Conservation (phyloP, 2,329 filamentous ascomycete genomes). For the Herpotrichia juniperi region DNA sequence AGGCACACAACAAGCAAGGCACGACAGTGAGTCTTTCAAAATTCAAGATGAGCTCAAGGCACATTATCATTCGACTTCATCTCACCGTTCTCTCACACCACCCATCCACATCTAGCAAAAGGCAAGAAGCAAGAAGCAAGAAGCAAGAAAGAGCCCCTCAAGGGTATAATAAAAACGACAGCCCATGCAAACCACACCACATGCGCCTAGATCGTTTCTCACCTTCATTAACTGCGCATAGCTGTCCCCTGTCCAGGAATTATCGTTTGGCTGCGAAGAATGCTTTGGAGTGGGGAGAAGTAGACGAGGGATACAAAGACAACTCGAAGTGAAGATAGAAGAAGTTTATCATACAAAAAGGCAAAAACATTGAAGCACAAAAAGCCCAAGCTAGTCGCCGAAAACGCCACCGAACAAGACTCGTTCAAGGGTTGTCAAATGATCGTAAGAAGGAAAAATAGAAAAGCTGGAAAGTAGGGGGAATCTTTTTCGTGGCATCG, state of each 20-base stretch:
- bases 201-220: background rate
- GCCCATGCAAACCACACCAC: background rate
- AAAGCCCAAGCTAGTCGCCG: background rate
- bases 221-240: background rate
- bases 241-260: background rate
- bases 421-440: background rate
- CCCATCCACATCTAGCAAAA: background rate
- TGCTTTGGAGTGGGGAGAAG: too few relatives aligned
- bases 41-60: background rate
- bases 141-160: slow-evolving; percentile 18
- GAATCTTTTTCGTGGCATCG: slow-evolving; percentile 12
- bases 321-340: background rate
- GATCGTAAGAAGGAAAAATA: slow-evolving; percentile 2
- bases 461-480: background rate
- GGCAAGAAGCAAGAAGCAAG: background rate
- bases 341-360: slow-evolving; percentile 21
- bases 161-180: slow-evolving; percentile 30
- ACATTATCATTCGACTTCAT: background rate
- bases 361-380: background rate
- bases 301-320: background rate
- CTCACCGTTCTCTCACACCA: background rate
- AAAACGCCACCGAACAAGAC: background rate
- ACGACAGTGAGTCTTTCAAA: too few relatives aligned
- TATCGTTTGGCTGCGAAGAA: background rate
- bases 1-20: too few relatives aligned